phyloP scores from a whole-genome alignment of 306 rosid species.

The Datisca glomerata region DNA sequence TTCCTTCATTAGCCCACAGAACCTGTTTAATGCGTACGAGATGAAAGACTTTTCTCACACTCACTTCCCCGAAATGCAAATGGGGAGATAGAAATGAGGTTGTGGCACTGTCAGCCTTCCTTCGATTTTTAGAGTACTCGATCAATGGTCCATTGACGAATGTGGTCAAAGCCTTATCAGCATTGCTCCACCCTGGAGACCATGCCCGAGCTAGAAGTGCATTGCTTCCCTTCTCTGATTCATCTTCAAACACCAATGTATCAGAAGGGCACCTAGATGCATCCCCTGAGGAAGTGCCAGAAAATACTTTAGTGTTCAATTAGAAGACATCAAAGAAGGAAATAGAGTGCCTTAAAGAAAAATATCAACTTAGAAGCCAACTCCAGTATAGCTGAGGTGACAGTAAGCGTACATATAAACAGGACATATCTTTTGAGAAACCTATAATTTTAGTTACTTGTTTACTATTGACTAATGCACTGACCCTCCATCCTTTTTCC shows the following conservation, averaged over 20 bases:
- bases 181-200: constrained; percentile 99
- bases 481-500: no score
- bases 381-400: no score
- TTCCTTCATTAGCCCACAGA: constrained; percentile 84
- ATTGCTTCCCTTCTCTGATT: constrained; percentile 88
- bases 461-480: no score
- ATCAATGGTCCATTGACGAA: constrained; percentile 81
- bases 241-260: constrained; percentile 69
- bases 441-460: no score
- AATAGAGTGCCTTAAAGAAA: constrained; percentile 4
- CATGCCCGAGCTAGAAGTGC: constrained; percentile 98
- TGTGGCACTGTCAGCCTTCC: constrained; percentile 92
- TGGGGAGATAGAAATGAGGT: constrained; percentile 95
- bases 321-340: not conserved
- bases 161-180: constrained; percentile 73
- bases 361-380: no score
- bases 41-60: constrained; percentile 91
- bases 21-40: constrained; percentile 93
- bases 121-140: constrained; percentile 68
- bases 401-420: no score
- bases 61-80: constrained; percentile 92
- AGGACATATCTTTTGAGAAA: no score
- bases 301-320: not conserved
- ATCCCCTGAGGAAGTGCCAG: constrained; percentile 47
- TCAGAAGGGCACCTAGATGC: constrained; percentile 51